Base-by-base conservation (phyloP, 129 eudicot species). In the Logfia minima region DNA sequence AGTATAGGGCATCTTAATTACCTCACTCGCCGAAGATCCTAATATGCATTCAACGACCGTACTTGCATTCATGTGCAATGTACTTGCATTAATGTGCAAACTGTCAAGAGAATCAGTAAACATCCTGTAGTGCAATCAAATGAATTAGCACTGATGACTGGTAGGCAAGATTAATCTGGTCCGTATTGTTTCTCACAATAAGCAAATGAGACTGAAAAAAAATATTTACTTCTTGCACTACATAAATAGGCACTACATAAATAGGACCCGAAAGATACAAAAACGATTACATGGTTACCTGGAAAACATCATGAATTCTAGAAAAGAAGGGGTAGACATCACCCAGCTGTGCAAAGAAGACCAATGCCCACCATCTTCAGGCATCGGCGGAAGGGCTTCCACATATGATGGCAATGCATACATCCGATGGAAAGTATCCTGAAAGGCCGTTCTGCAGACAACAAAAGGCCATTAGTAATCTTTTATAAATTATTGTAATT, bases 341-440 rank as follows among this genome's bases (percentile, higher is more conserved):
- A 89, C 97, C 99, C 99, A 94, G 79, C 97, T 86, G 79, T 94
- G 96, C 75, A 91, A 76, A 26, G 97, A 93, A 75, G 91, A 85
- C 99, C 99, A 91, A 79, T 89, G 88, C 58, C 93, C 99, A 37
- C 92, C 92, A 79, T 84, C 99, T 86, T 89, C 93, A 78, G 97
- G 99, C 97, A 94, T 94, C 58, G 97, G 99, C 11, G 97, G 99
- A 81, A 94, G 99, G 72, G 94, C 99, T 75, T 94, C 99, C 6
- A 89, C 80, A 72, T 84, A 82, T 61, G 89, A 75, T 37, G 99
- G 96, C 80, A 91, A 82, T 10, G 83, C 93, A 84, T 94, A 91
- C 97, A 94, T 94, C 64, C 28, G 81, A 51, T 97, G 92, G 51
- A 94, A 94, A 34, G 96, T 81, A 83, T 87, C 88, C 85, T 87